Conservation (phyloP, 2,329 filamentous ascomycete genomes). For the Metarhizium brunneum region DNA sequence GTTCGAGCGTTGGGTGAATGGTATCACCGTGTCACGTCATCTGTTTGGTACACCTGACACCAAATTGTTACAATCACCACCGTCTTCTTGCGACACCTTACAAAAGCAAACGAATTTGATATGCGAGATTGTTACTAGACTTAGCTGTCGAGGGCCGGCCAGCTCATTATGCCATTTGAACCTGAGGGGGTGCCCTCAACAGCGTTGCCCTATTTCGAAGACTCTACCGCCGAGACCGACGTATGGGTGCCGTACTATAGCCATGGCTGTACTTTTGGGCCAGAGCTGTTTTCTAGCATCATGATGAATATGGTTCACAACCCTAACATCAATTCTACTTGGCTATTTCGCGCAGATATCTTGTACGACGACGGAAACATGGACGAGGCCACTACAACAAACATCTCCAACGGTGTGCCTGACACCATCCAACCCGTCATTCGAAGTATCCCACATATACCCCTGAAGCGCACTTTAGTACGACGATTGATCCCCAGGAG, state of each 20-base stretch:
- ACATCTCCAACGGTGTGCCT: neutral
- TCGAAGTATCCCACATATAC: conserved; percentile 16
- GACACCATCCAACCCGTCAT: conserved; percentile 3
- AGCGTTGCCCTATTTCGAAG: conserved; percentile 17
- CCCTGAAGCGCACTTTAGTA: conserved; percentile 55
- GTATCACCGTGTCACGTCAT: no score
- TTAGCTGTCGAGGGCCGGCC: neutral
- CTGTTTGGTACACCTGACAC: no score
- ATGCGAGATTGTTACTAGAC: neutral
- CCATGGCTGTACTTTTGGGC: conserved; percentile 52
- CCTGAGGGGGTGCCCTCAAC: conserved; percentile 19
- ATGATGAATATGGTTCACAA: conserved; percentile 70
- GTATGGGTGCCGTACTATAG: conserved; percentile 46
- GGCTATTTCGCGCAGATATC: conserved; percentile 72
- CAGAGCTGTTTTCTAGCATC: conserved; percentile 53
- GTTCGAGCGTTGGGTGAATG: no score
- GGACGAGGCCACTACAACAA: conserved; percentile 7
- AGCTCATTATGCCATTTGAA: conserved; percentile 15
- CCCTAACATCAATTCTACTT: conserved; percentile 69
- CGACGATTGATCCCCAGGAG: conserved; percentile 77
- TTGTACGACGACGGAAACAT: conserved; percentile 30
- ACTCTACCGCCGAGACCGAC: conserved; percentile 10
- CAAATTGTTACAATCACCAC: no score
- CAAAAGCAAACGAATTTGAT: neutral
- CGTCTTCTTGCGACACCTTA: no score